phyloP scores from a whole-genome alignment of 495 filamentous ascomycete genomes.

The Hypoxylon intermedium region DNA sequence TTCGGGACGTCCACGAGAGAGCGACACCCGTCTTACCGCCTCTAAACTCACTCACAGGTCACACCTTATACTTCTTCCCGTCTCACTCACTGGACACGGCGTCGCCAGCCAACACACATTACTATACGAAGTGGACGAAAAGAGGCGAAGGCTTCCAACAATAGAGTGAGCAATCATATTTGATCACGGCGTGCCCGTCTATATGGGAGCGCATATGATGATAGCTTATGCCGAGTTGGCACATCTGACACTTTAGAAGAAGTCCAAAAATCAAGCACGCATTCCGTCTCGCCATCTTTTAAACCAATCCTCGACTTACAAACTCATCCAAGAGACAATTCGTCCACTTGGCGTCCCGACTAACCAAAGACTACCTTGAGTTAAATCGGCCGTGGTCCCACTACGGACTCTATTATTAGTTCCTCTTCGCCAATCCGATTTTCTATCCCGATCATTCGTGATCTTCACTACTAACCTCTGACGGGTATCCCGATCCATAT shows the following conservation, averaged over 20 bases:
- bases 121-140: slow-evolving; percentile 11
- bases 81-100: slow-evolving; percentile 22
- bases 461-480: background rate
- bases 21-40: slow-evolving; percentile 34
- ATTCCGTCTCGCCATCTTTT: slow-evolving; percentile 27
- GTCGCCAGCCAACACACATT: slow-evolving; percentile 13
- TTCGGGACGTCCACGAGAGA: slow-evolving; percentile 32
- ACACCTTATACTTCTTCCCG: slow-evolving; percentile 27
- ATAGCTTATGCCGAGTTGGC: slow-evolving; percentile 17
- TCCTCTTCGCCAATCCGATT: slow-evolving; percentile 26
- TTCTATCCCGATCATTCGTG: background rate
- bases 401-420: slow-evolving; percentile 19
- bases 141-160: slow-evolving; percentile 9
- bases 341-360: slow-evolving; percentile 31
- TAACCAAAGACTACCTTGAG: slow-evolving; percentile 27
- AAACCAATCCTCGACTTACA: slow-evolving; percentile 25
- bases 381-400: slow-evolving; percentile 13
- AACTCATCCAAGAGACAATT: slow-evolving; percentile 13
- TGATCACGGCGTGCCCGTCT: slow-evolving; percentile 13
- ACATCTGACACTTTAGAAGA: slow-evolving; percentile 23
- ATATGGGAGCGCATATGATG: slow-evolving; percentile 10
- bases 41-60: slow-evolving; percentile 22
- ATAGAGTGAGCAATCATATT: slow-evolving; percentile 26
- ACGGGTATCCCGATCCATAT: background rate
- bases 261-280: slow-evolving; percentile 8